Evolutionary conservation across 2,329 filamentous ascomycete genomes (phyloP), one percentile per base, ranked within the genome.

Genomic region (Zymoseptoria brevis): DNA sequence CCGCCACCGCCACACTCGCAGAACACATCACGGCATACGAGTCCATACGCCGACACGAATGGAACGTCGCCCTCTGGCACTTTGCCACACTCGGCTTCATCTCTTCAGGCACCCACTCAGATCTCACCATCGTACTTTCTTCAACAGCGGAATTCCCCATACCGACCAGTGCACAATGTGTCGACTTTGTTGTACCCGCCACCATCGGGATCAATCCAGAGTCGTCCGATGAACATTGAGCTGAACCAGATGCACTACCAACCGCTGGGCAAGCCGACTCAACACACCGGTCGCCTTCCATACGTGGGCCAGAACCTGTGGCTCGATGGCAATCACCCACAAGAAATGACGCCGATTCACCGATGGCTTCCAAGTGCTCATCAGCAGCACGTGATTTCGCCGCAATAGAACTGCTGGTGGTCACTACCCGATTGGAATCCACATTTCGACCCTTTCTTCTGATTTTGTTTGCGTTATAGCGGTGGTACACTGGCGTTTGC

Each of bases 101-200:
- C 85, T 56, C 83, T 69, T 30, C 69, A 71, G 45, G 68, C 69
- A 50, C 62, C 68, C 5, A 83, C 85, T 51, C 87, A 89, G 30
- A 83, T 94, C 64, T 97, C 94, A 30, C 93, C 93, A 0, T 92
- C 89, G 9, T 84, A 90, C 69, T 95, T 95, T 74, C 80, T 96
- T 45, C 88, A 89, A 69, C 90, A 96, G 72, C 84, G 94, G 58
- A 87, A 89, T 63, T 97, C 93, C 57, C 94, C 94, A 2, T 97
- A 97, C 75, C 89, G 90, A 64, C 93, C 93, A 1, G 87, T 96
- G 48, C 88, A 92, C 56, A 84, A 90, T 61, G 90, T 96, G 60
- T 91, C 94, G 66, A 96, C 90, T 0, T 82, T 97, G n/a, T 80
- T 96, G 29, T 90, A 94, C 60, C 92, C 92, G 30, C 90, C 91